These are phyloP conservation scores for Xylariales sp. DNA, from an alignment of 2,329 filamentous ascomycete species.

Conservation along the genomic window DNA sequence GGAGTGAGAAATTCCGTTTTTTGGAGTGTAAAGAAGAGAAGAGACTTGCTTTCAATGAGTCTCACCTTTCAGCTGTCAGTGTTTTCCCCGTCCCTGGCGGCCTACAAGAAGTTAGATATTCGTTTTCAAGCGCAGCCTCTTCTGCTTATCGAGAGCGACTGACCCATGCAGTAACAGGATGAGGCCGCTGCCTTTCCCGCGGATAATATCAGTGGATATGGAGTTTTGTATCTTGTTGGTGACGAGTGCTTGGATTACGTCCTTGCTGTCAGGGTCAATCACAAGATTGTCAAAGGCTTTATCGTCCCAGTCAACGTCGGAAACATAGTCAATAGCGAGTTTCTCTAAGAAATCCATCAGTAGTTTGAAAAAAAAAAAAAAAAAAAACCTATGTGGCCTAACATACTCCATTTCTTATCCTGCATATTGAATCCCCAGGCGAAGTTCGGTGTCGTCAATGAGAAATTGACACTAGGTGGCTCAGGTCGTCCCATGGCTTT, in stretches of 20 bases:
- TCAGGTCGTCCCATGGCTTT: too few relatives aligned
- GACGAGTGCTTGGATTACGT: conserved; percentile 42
- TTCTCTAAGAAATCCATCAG: conserved; percentile 14
- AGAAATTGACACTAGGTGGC: too few relatives aligned
- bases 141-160: too few relatives aligned
- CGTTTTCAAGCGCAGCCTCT: too few relatives aligned
- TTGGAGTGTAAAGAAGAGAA: neutral
- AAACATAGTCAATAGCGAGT: conserved; percentile 32
- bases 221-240: conserved; percentile 37
- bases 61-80: conserved; percentile 14
- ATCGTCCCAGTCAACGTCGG: conserved; percentile 41
- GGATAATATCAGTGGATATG: conserved; percentile 23
- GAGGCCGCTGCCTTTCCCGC: conserved; percentile 37
- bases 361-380: neutral
- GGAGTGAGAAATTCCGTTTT: neutral
- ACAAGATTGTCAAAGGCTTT: conserved; percentile 42
- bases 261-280: conserved; percentile 39
- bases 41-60: neutral
- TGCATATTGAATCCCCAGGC: too few relatives aligned
- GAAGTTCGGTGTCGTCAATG: too few relatives aligned
- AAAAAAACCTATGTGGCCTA: too few relatives aligned
- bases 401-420: too few relatives aligned
- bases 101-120: neutral
- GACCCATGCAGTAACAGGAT: conserved; percentile 39
- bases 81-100: conserved; percentile 44